Base-by-base conservation (phyloP, 495 filamentous ascomycete genomes). In the Bombardia bombarda region DNA sequence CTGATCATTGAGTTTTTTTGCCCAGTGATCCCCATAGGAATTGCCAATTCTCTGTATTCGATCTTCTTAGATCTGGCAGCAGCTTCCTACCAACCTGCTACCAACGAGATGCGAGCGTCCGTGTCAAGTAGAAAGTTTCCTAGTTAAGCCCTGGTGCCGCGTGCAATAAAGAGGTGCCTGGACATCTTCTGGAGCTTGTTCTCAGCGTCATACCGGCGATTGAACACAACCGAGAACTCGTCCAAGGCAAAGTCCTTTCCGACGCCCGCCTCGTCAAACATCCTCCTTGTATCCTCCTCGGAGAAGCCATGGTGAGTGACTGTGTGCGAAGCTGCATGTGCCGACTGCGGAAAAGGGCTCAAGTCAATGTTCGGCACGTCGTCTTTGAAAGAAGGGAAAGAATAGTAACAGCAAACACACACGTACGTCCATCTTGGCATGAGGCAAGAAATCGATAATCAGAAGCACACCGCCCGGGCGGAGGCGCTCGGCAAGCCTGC, bases 391-490 rank as follows among this genome's bases (percentile, higher is more conserved):
- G 16, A 10, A 20, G 12, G 19, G 19, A 32, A 8, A 21, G 18
- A 31, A 30, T 16, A 22, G 7, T 34, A 10, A 17, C 7, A 7
- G 7, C 12, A 13, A 18, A 32, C 2, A 17, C 8, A 23, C 9
- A 39, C 44, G 50, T 18, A 55, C 36, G 43, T 52, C 39, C 8
- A 62, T 49, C 12, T 68, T 55, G 1, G 58, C 66, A 46, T 73
- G 66, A 2, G 65, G 58, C 6, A 85, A 43, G 35, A 87, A 74
- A 45, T 89, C 84, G 26, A 81, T 61, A 43, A 87, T 70, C n/a
- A 83, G 41, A 31, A 81, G 62, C 2, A 79, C 76, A 21, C 83
- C 84, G 19, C 77, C 79, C 1, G 72, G 67, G 45, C 71, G 76
- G 32, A 90, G 55, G 8, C 82, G 69, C 53, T 74, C 63, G 17